A percentile compares a stretch with the other conserved stretches of the same genome.
Conservation (phyloP, 2,329 filamentous ascomycete species). For the Xylaria sp. region DNA sequence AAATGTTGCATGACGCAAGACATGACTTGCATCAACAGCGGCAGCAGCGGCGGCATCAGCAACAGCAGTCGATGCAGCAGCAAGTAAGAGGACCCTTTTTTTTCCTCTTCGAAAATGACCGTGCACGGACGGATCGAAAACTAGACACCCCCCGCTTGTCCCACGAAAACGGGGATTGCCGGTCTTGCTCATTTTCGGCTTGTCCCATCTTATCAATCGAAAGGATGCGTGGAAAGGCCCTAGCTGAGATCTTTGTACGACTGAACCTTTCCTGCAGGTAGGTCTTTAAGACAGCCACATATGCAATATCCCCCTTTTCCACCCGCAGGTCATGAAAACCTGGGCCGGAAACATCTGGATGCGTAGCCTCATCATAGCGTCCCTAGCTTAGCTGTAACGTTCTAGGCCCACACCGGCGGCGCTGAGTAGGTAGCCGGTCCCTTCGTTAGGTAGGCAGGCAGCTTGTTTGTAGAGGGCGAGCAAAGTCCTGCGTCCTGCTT, state of each 20-base stretch:
- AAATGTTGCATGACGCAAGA: not conserved
- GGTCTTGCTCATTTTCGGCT: too few relatives aligned
- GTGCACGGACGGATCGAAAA: too few relatives aligned
- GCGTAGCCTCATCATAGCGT: not conserved
- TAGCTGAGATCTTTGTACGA: not conserved
- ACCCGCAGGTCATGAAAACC: not conserved
- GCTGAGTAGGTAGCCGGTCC: not conserved
- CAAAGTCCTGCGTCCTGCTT: not conserved
- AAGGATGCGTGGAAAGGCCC: not conserved
- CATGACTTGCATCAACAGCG: not conserved
- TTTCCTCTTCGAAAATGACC: too few relatives aligned
- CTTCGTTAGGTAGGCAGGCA: not conserved
- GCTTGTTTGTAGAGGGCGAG: not conserved
- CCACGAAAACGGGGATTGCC: too few relatives aligned
- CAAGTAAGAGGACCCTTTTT: too few relatives aligned
- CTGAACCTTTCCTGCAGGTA: not conserved
- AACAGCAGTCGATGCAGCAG: too few relatives aligned
- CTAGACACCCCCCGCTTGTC: too few relatives aligned
- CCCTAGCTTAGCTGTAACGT: not conserved
- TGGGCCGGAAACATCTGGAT: not conserved
- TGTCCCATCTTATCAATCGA: not conserved
- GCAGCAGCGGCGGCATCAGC: too few relatives aligned
- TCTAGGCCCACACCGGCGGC: conserved; percentile 4
- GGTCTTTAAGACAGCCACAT: not conserved
- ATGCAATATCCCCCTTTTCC: not conserved